Percentiles rank a stretch among this genome's conserved stretches.
Conservation (phyloP, 1,139 yeast genomes). For the Oligophagozyma castellii region DNA sequence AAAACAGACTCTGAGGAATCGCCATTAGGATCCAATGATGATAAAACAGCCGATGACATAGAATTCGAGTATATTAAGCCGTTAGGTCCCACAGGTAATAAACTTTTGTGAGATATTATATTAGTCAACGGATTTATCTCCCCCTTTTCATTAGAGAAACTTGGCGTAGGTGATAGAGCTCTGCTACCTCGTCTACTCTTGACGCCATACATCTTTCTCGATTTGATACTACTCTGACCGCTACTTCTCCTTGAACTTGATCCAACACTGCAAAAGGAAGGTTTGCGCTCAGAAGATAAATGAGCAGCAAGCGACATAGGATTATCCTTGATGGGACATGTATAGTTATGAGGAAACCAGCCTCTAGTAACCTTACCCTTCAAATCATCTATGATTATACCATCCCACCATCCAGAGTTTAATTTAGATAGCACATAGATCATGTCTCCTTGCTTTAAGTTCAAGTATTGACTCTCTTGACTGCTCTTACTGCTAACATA, state of each 20-base stretch:
- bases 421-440: conserved; percentile 32
- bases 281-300: background rate
- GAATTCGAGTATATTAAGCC: background rate
- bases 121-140: background rate
- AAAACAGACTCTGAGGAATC: background rate
- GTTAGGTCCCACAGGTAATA: background rate
- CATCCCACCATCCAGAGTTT: conserved; percentile 69
- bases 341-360: conserved; percentile 61
- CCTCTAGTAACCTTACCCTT: conserved; percentile 35
- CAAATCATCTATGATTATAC: conserved; percentile 28
- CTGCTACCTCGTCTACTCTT: conserved; percentile 8
- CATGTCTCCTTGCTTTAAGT: conserved; percentile 21
- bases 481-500: conserved; percentile 5
- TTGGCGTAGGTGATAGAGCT: conserved; percentile 1
- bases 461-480: conserved; percentile 5
- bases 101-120: background rate
- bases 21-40: background rate
- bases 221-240: too few relatives aligned
- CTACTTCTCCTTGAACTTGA: conserved; percentile 3
- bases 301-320: background rate
- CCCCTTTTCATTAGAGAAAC: background rate
- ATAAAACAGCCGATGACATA: background rate
- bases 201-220: too few relatives aligned
- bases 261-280: too few relatives aligned
- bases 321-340: conserved; percentile 10